Evolutionary conservation across 306 rosid genomes (phyloP).

Genomic region (Quercus wislizeni): DNA sequence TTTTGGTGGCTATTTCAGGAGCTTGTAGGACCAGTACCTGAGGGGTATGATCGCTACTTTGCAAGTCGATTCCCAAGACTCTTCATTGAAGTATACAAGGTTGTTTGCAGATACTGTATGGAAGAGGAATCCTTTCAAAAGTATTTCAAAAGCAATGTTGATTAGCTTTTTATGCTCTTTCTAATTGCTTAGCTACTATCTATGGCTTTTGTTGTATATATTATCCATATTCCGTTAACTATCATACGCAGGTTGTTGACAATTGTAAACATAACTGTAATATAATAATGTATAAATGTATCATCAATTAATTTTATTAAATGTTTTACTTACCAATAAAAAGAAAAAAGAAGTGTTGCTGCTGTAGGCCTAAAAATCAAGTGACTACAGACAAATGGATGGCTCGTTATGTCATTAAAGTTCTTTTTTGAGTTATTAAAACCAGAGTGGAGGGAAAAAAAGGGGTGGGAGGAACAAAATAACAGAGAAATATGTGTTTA

Average conservation of each 20-base stretch:
- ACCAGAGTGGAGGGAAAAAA: background rate
- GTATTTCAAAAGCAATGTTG: conserved; percentile 27
- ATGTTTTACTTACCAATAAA: background rate
- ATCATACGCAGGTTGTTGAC: background rate
- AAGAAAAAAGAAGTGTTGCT: background rate
- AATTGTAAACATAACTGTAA: background rate
- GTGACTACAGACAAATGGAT: background rate
- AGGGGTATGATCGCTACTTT: conserved; percentile 47
- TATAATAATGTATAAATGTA: background rate
- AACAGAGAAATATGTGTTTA: background rate
- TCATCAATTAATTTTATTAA: background rate
- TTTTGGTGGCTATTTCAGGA: conserved; percentile 23
- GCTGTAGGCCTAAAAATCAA: background rate
- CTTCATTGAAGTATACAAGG: conserved; percentile 43
- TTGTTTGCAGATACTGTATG: conserved; percentile 25
- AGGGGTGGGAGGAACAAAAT: background rate
- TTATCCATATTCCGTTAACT: background rate
- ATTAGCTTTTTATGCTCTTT: background rate
- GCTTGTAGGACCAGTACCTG: conserved; percentile 40
- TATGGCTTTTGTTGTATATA: background rate
- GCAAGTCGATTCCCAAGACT: conserved; percentile 44
- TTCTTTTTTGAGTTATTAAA: background rate
- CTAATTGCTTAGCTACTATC: background rate
- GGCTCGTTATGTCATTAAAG: background rate
- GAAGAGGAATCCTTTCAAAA: conserved; percentile 37